Evolutionary conservation across 2,329 filamentous ascomycete species (phyloP).

Genomic region (Colletotrichum theobromicola): DNA sequence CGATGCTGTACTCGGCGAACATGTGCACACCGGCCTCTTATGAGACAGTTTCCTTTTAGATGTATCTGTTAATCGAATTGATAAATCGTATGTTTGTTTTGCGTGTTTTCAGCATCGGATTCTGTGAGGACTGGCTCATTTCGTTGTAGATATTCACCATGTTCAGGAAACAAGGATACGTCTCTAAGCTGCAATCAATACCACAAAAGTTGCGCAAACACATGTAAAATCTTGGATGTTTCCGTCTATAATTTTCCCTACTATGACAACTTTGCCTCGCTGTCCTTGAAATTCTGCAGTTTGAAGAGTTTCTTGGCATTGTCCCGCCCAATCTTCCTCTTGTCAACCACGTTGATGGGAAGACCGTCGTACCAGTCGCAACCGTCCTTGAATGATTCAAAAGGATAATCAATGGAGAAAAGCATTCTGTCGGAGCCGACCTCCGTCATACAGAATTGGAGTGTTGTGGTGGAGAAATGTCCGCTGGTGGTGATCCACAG

Average conservation of each 20-base stretch:
- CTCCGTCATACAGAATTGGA: neutral
- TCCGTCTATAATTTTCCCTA: fast-evolving
- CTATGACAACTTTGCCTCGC: neutral
- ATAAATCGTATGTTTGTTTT: neutral
- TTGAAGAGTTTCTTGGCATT: neutral
- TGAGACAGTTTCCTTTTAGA: neutral
- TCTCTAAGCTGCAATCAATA: neutral
- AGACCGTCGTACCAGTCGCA: neutral
- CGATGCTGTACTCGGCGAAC: neutral
- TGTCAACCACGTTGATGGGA: neutral
- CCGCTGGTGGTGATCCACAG: neutral
- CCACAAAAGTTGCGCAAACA: neutral
- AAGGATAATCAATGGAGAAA: neutral
- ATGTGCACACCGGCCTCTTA: neutral
- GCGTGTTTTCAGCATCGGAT: neutral
- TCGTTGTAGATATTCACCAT: no score
- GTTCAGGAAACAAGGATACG: neutral
- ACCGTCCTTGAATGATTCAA: neutral
- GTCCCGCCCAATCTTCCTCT: neutral
- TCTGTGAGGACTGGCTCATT: no score
- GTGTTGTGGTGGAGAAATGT: neutral
- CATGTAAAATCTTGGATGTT: neutral
- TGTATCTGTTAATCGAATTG: neutral
- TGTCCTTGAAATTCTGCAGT: neutral
- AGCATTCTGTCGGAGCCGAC: neutral